Conservation (phyloP, 192 early-diverging fungal genomes). For the Lobosporangium transversale region DNA sequence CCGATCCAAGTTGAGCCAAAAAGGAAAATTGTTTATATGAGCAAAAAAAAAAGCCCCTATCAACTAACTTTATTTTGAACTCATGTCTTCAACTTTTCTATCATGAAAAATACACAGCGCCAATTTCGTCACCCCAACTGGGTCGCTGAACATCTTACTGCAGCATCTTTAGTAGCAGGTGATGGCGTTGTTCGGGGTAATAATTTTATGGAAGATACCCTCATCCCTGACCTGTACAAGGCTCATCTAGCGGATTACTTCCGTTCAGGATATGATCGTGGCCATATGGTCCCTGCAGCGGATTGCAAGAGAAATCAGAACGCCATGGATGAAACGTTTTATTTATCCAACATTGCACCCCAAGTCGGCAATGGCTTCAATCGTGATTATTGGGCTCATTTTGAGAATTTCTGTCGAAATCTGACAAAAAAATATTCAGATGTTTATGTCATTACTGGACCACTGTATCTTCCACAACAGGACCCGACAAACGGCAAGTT, state of each 20-base stretch:
- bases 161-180: slow-evolving; percentile 62
- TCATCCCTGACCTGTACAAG: slow-evolving; percentile 79
- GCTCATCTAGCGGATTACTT: slow-evolving; percentile 83
- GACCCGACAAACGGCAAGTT: slow-evolving; percentile 72
- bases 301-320: slow-evolving; percentile 78
- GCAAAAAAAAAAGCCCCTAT: too few relatives aligned
- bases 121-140: slow-evolving; percentile 55
- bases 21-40: too few relatives aligned
- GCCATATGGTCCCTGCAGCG: slow-evolving; percentile 93
- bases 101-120: slow-evolving; percentile 25
- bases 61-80: too few relatives aligned
- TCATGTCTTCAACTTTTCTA: not conserved
- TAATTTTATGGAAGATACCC: slow-evolving; percentile 80
- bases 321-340: slow-evolving; percentile 89
- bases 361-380: slow-evolving; percentile 91
- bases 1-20: not conserved
- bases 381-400: slow-evolving; percentile 90
- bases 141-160: slow-evolving; percentile 76
- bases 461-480: slow-evolving; percentile 83
- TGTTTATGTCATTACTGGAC: slow-evolving; percentile 90
- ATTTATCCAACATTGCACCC: slow-evolving; percentile 81
- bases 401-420: slow-evolving; percentile 83
- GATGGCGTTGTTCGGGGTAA: slow-evolving; percentile 71
- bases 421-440: slow-evolving; percentile 79
- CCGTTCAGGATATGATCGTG: slow-evolving; percentile 87